Conservation (phyloP, 305 asterid species). For the Fraxinus sp. region DNA sequence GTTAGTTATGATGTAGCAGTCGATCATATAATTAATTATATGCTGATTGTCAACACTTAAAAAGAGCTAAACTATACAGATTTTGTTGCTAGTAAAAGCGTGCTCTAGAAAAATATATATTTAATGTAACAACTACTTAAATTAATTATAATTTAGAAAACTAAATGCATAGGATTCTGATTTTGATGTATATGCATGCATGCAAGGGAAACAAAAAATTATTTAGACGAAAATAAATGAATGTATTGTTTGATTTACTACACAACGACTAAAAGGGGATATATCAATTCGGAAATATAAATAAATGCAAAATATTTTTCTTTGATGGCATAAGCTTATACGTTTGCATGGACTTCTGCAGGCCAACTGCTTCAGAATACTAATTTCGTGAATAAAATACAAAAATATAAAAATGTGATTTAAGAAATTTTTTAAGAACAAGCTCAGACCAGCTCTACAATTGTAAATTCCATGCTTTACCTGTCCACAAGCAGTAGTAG, state of each 20-base stretch:
- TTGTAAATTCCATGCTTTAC: neutral
- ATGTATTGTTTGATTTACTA: too few species aligned
- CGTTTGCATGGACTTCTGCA: slow-evolving; percentile 25
- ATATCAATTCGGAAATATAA: neutral
- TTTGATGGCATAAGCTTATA: slow-evolving; percentile 16
- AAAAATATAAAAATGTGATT: neutral
- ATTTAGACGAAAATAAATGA: too few species aligned
- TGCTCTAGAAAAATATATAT: neutral
- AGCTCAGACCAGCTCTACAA: neutral
- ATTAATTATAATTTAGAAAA: neutral
- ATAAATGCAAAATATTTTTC: neutral
- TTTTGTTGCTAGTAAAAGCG: neutral
- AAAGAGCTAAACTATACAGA: neutral
- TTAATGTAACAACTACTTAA: neutral
- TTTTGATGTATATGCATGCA: neutral
- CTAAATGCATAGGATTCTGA: neutral
- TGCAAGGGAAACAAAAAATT: neutral
- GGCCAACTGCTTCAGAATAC: slow-evolving; percentile 31
- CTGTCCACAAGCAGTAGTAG: neutral
- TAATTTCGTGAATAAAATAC: slow-evolving; percentile 4
- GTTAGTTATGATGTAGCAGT: neutral
- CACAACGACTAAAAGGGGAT: neutral
- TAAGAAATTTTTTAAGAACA: neutral
- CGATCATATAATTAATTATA: neutral
- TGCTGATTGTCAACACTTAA: slow-evolving; percentile 23